Evolutionary conservation across 305 asterid genomes (phyloP), one percentile per base, ranked within the genome.

Genomic region (Fraxinus platypoda): DNA sequence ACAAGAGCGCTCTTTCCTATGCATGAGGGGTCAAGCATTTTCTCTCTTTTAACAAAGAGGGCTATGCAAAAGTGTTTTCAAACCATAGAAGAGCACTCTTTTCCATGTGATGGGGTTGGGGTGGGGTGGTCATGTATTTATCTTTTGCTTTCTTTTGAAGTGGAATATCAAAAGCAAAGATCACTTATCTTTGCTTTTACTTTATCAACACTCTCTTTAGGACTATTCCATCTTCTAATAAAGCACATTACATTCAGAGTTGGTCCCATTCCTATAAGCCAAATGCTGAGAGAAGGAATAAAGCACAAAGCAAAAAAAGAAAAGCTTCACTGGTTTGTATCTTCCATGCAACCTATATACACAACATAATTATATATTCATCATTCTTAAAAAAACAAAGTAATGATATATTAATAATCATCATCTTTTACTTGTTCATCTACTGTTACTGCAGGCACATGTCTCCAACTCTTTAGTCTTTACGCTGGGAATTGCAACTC

Each of bases 161-260:
- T 94, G 95, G 95, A 90, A 87, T 91, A 94, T 91, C 88, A 89
- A 95, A 92, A 92, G 96, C 92, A 91, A 84, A 80, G 83, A 80
- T 87, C 82, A 76, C 86, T 87, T 78, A 77, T 82, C 52, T 78
- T 30, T 87, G 87, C 97, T 93, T 95, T 93, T 86, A 81, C 98
- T 93, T 94, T 85, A 87, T 86, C 89, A 90, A 94, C 90, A 86
- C 94, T 84, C 90, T 88, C 97, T 92, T 93, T 92, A 94, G 90
- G 97, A 93, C 97, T 90, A 91, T 93, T 88, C 97, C 94, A 92
- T 89, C 89, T 91, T 91, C 95, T 89, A 92, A 89, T 87, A 93
- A 95, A 93, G 97, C 85, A 86, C 85, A 88, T 75, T 68, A 87
- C 84, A 87, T 82, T 43, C 87, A 89, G 75, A 74, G 33, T 83